Conservation (phyloP, 495 filamentous ascomycete genomes). For the Evernia prunastri region DNA sequence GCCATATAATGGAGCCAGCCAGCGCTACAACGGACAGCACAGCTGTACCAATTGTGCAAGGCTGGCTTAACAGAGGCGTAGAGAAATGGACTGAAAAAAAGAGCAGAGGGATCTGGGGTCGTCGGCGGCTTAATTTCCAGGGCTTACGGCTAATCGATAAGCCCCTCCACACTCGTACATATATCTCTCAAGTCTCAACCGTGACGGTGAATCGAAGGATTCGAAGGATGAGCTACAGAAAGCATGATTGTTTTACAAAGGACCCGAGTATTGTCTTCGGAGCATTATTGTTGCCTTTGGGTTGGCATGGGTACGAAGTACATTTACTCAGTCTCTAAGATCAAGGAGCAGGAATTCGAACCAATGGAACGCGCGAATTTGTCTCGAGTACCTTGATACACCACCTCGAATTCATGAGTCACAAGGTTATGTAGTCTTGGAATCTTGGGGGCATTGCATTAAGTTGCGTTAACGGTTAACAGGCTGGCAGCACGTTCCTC, state of each 20-base stretch:
- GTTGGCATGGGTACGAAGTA: background rate
- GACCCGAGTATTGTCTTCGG: background rate
- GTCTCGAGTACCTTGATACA: background rate
- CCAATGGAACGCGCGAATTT: background rate
- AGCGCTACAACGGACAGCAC: slow-evolving; percentile 16
- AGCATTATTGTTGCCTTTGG: background rate
- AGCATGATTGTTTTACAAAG: background rate
- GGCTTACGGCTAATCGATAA: slow-evolving; percentile 5
- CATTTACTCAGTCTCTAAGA: background rate
- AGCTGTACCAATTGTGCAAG: slow-evolving; percentile 19
- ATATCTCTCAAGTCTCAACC: background rate
- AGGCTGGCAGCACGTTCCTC: slow-evolving; percentile 9
- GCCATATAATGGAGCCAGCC: slow-evolving; percentile 20
- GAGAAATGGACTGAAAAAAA: background rate
- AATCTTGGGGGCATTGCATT: background rate
- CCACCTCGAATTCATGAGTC: background rate
- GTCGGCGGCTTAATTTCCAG: background rate
- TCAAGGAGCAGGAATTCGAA: background rate
- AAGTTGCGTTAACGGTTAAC: background rate
- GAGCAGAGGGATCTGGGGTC: background rate
- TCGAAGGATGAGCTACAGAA: slow-evolving; percentile 1
- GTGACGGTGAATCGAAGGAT: background rate
- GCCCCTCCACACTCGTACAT: background rate
- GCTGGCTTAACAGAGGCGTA: slow-evolving; percentile 10
- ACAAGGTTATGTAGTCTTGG: background rate